A percentile compares a stretch with the other conserved stretches of the same genome.
These are phyloP conservation scores for Fusarium virguliforme DNA, from an alignment of 2,329 filamentous ascomycete genomes.

Conservation along the genomic window DNA sequence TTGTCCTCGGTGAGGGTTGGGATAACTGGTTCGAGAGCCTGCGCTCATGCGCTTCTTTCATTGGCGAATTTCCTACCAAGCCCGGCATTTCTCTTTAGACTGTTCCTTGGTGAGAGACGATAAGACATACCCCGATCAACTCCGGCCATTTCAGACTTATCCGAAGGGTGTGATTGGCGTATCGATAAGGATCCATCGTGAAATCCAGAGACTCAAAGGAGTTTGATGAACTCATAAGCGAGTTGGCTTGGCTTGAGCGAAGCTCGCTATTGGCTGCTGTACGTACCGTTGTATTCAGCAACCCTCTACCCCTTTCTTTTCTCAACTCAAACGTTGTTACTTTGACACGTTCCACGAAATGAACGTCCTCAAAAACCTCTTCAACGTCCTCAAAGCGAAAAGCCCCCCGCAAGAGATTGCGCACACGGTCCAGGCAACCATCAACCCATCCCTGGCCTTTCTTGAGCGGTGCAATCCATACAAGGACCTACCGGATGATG, in stretches of 20 bases:
- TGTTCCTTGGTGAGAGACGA: too few relatives aligned
- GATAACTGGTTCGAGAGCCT: too few relatives aligned
- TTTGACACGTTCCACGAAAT: constrained; percentile 4
- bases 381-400: constrained; percentile 33
- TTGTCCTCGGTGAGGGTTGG: too few relatives aligned
- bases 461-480: constrained; percentile 38
- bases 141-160: background rate
- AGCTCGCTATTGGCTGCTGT: background rate
- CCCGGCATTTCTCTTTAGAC: too few relatives aligned
- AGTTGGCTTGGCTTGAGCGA: background rate
- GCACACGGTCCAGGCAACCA: constrained; percentile 21
- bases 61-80: too few relatives aligned
- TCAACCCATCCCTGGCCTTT: constrained; percentile 27
- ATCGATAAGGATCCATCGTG: background rate
- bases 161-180: background rate
- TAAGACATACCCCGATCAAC: background rate
- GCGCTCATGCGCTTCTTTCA: too few relatives aligned
- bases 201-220: background rate
- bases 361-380: constrained; percentile 29
- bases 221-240: constrained; percentile 5
- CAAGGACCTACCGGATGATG: constrained; percentile 29
- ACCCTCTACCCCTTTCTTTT: background rate
- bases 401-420: constrained; percentile 19
- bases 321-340: background rate
- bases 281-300: background rate